Percentiles rank a stretch among this genome's conserved stretches.
Evolutionary conservation across 768 basidiomycete species (phyloP).

Genomic region (Royoungia palumana): DNA sequence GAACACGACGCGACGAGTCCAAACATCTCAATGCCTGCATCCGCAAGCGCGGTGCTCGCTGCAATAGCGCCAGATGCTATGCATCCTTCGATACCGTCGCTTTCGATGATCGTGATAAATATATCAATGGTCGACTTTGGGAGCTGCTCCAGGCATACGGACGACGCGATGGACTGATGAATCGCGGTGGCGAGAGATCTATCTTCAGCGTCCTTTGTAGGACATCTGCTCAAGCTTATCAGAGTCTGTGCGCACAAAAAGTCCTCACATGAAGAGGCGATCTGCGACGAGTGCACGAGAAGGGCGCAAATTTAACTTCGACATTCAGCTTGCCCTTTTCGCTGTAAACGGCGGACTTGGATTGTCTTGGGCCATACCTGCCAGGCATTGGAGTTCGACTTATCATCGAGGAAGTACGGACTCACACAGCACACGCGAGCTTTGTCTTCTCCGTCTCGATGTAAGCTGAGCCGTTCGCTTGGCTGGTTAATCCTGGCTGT

Average conservation of each 20-base stretch:
- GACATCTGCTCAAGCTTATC: conserved; percentile 3
- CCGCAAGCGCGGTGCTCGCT: conserved; percentile 85
- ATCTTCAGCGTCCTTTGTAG: conserved; percentile 88
- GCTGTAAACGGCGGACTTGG: conserved; percentile 74
- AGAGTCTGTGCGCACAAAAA: background rate
- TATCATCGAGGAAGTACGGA: conserved; percentile 15
- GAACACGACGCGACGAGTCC: conserved; percentile 85
- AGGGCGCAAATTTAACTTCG: conserved; percentile 96
- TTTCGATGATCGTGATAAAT: conserved; percentile 85
- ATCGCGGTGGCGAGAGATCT: conserved; percentile 78
- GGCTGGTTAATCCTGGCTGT: conserved; percentile 83
- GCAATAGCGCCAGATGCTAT: conserved; percentile 85
- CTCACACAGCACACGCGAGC: conserved; percentile 94
- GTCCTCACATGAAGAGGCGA: conserved; percentile 80
- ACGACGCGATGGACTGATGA: conserved; percentile 79
- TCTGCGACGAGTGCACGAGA: conserved; percentile 73
- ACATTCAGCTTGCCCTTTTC: conserved; percentile 90
- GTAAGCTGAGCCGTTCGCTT: conserved; percentile 96
- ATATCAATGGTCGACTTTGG: conserved; percentile 95
- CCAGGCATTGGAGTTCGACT: conserved; percentile 4
- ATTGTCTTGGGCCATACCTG: conserved; percentile 84
- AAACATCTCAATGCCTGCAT: conserved; percentile 89
- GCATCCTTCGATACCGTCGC: conserved; percentile 88
- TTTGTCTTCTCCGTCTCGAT: conserved; percentile 91
- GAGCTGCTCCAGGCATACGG: conserved; percentile 83